These are phyloP conservation scores for Rhododendron mucronatum DNA, from an alignment of 148 eudicot species.

Conservation along the genomic window DNA sequence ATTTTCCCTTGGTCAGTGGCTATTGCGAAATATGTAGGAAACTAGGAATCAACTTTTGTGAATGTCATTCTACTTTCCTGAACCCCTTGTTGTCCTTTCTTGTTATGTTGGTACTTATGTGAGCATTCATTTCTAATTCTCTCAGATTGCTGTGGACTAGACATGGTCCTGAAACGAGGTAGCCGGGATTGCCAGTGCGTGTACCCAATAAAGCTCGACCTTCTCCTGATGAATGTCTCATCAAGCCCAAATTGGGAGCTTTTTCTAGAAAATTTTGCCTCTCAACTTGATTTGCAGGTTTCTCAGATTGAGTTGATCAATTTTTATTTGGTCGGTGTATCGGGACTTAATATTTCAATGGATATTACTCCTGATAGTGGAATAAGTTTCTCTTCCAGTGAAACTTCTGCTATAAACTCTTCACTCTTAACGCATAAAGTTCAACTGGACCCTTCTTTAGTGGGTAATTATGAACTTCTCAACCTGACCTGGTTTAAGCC, in stretches of 20 bases:
- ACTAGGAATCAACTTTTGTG: background rate
- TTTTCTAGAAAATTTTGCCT: constrained; percentile 68
- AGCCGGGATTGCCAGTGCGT: constrained; percentile 76
- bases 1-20: background rate
- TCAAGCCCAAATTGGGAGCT: constrained; percentile 67
- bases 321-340: constrained; percentile 58
- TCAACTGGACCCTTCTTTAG: constrained; percentile 56
- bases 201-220: constrained; percentile 86
- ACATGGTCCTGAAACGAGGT: constrained; percentile 79
- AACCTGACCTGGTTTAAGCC: constrained; percentile 87
- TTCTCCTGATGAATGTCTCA: constrained; percentile 74
- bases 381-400: constrained; percentile 58
- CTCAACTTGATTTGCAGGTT: constrained; percentile 57
- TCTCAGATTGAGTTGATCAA: constrained; percentile 82
- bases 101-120: background rate
- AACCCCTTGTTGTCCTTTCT: background rate
- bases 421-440: constrained; percentile 69
- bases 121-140: constrained; percentile 16
- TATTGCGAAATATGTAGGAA: background rate
- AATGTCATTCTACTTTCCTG: background rate
- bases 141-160: constrained; percentile 85
- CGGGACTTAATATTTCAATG: constrained; percentile 90
- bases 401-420: constrained; percentile 64
- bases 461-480: constrained; percentile 79
- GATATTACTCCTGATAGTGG: constrained; percentile 81